These are phyloP conservation scores for Ichthyophthirius multifiliis DNA, from an alignment of 169 alveolate species.

Conservation along the genomic window DNA sequence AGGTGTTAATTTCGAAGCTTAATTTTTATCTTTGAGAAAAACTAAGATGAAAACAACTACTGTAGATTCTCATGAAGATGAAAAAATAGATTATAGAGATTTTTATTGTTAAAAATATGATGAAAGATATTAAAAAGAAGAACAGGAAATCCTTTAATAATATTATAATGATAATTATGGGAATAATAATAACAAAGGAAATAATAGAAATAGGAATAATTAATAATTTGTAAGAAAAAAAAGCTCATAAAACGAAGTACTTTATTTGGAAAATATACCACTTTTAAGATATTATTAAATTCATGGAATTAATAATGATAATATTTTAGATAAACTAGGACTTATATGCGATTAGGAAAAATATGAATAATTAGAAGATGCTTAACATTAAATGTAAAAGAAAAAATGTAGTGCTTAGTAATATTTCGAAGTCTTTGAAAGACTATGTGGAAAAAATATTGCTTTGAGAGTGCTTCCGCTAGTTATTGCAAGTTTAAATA, in stretches of 20 bases:
- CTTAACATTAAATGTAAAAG: not conserved
- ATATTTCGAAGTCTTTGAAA: not conserved
- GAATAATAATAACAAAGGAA: not conserved
- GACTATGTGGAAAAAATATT: not conserved
- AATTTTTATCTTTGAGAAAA: constrained; percentile 21
- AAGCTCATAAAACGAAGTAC: not conserved
- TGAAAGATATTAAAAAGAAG: constrained; percentile 1
- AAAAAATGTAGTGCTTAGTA: not conserved
- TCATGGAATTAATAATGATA: not conserved
- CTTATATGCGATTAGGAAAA: not conserved
- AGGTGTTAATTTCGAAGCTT: constrained; percentile 19
- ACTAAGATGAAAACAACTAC: constrained; percentile 15
- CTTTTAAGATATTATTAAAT: constrained; percentile 2
- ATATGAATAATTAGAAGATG: constrained; percentile 5
- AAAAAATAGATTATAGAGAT: constrained; percentile 34
- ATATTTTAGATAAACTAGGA: constrained; percentile 1
- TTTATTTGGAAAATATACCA: constrained; percentile 24
- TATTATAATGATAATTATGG: not conserved
- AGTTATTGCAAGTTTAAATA: not conserved
- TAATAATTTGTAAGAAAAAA: not conserved
- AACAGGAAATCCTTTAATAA: not conserved
- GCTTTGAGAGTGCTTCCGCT: constrained; percentile 29
- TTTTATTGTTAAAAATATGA: constrained; percentile 26
- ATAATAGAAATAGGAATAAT: not conserved
- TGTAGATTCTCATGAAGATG: constrained; percentile 33